Base-by-base conservation (phyloP, 1,284 basidiomycete genomes). In the Malassezia dermatis region DNA sequence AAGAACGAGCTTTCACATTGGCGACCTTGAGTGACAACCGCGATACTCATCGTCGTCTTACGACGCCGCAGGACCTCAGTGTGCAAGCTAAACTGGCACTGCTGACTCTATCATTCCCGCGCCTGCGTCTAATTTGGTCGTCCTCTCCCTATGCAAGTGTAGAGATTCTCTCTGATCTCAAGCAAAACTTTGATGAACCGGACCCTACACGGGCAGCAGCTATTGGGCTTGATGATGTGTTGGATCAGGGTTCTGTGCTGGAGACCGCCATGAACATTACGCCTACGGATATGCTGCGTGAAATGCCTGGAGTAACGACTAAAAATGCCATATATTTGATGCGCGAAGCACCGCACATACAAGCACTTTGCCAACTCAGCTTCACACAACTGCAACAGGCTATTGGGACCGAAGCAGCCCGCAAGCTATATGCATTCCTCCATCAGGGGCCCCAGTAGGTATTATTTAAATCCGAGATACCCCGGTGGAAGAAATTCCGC, bases 91-190 rank as follows among this genome's bases (percentile, higher is more conserved):
- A 95, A 70, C 81, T 98, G 28, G 88, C 88, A 19, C 80, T 98
- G 12, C 82, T 98, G 1, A 86, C 86, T 0, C 81, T 94, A 10
- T 81, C 86, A 11, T 98, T 96, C 72, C 90, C 90, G 0, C 84
- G 88, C 17, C 78, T 98, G 2, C 84, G 89, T 28, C 86, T 96
- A 68, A 86, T 98, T 67, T 98, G 94, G 94, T 93, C 89, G 0
- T 89, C 89, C 2, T 95, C 90, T 1, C 89, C 94, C 0, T 88
- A 88, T 66, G 85, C 88, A 24, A 91, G 89, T 0, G 82, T 89
- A 0, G 85, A 90, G 61, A 90, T 96, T 52, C 91, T 96, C 77
- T 83, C 82, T 42, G 93, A 96, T 68, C 82, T 98, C 27, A 98
- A 98, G 75, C 68, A 78, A n/a, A 84, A 86, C 62, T 82, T 83